These are phyloP conservation scores for Williopsis jadinii DNA, from an alignment of 1,139 yeast genomes.

Conservation along the genomic window DNA sequence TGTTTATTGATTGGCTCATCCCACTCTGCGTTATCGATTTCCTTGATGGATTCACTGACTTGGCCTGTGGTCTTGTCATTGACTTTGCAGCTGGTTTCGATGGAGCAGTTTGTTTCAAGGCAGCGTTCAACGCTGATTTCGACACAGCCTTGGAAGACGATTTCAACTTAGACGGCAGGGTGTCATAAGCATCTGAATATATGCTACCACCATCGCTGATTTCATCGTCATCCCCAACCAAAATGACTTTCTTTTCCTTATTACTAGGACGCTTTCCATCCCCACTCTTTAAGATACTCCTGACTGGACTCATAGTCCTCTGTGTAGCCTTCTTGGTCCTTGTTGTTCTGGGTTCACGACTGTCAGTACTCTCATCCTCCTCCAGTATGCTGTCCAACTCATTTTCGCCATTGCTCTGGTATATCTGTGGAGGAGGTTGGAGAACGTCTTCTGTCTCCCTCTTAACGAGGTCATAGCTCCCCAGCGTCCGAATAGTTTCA, in stretches of 20 bases:
- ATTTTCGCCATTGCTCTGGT: slow-evolving; percentile 13
- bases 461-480: slow-evolving; percentile 21
- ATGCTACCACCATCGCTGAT: slow-evolving; percentile 19
- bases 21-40: too few relatives aligned
- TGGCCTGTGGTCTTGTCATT: background rate
- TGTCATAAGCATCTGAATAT: slow-evolving; percentile 21
- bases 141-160: background rate
- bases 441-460: slow-evolving; percentile 13
- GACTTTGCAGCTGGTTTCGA: too few relatives aligned
- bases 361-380: slow-evolving; percentile 10
- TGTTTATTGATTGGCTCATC: too few relatives aligned
- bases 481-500: slow-evolving; percentile 23
- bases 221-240: slow-evolving; percentile 10
- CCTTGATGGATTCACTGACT: slow-evolving; percentile 5
- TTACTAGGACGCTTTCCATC: background rate
- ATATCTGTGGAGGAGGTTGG: slow-evolving; percentile 5
- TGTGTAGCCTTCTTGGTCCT: background rate
- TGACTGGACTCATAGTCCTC: slow-evolving; percentile 9
- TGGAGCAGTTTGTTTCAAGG: too few relatives aligned
- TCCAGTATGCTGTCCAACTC: slow-evolving; percentile 20
- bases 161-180: slow-evolving; percentile 6
- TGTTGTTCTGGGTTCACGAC: background rate
- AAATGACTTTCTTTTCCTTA: slow-evolving; percentile 6
- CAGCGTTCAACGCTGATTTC: too few relatives aligned
- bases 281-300: slow-evolving; percentile 14